Conservation (phyloP, 257 asterid genomes). For the Solanum appendiculatum region DNA sequence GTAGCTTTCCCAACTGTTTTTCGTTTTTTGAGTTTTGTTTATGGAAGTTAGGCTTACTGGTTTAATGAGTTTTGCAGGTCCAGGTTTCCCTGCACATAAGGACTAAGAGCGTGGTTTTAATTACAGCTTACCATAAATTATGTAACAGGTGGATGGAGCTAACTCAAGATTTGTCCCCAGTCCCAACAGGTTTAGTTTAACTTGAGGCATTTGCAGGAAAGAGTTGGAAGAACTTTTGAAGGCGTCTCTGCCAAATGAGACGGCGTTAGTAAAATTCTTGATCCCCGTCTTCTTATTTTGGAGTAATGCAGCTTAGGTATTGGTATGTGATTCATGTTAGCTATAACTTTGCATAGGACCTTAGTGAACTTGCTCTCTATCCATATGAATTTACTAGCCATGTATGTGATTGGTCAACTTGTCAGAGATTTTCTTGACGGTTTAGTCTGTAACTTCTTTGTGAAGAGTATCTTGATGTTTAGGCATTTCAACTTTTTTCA, state of each 20-base stretch:
- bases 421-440: not conserved
- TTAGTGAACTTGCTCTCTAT: not conserved
- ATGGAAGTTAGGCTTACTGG: slow-evolving; percentile 24
- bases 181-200: slow-evolving; percentile 13
- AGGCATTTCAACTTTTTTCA: not conserved
- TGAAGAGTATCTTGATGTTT: not conserved
- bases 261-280: not conserved
- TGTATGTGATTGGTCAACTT: not conserved
- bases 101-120: slow-evolving; percentile 25
- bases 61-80: slow-evolving; percentile 80
- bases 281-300: not conserved
- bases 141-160: slow-evolving; percentile 54
- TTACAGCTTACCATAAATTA: slow-evolving; percentile 41
- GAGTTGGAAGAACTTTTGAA: not conserved
- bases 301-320: not conserved
- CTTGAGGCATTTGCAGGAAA: slow-evolving; percentile 26
- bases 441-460: not conserved
- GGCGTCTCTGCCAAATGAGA: not conserved
- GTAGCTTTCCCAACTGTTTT: slow-evolving; percentile 23
- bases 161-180: slow-evolving; percentile 4
- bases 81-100: slow-evolving; percentile 70
- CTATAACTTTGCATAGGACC: not conserved
- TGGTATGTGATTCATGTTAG: not conserved
- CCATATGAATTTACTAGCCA: not conserved
- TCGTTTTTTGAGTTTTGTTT: not conserved